Base-by-base conservation (phyloP, 179 eudicot species). In the Silene coronaria region DNA sequence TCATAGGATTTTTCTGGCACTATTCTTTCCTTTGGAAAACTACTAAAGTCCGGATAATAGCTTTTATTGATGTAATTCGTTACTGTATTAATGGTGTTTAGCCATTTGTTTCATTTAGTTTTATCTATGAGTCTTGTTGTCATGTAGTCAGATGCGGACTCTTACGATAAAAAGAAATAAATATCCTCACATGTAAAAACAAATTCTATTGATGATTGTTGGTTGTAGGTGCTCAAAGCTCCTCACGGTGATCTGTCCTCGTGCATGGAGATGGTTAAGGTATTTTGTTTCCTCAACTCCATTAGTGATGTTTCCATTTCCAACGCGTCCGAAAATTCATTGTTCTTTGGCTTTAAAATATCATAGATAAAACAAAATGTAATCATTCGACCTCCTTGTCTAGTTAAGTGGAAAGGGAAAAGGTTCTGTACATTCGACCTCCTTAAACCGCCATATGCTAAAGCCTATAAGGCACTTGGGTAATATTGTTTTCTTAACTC, bases 211-310 rank as follows among this genome's bases (percentile, higher is more conserved):
- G 27, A 26, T 75, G 24, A 12, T 72, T 36, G 46, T 72, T 73
- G 68, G 7, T 59, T 23, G 30, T 77, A 96, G 99, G 88, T 96
- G 28, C 79, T 96, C 76, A 89, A 88, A 86, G 98, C 99, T 81
- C 98, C 99, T 76, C 88, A 89, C 80, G 97, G 96, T 62, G 90
- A 93, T 89, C 77, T 96, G 42, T 77, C 84, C 70, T 80, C 98
- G 11, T 93, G 98, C 81, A 86, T 96, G 90, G 97, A 96, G 80
- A 91, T 96, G 99, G 98, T 87, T 73, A 93, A 93, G 97, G 98
- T 93, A 84, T 68, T 72, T 17, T 76, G 23, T 60, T 65, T 48
- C 48, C 7, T 51, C 19, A 5, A 71, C 38, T 23, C 58, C 23
- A 71, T 46, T 48, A 48, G 60, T 42, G 48, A 42, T 53, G 58